phyloP scores from a whole-genome alignment of 805 yeast genomes.

The Schwanniomyces occidentalis region DNA sequence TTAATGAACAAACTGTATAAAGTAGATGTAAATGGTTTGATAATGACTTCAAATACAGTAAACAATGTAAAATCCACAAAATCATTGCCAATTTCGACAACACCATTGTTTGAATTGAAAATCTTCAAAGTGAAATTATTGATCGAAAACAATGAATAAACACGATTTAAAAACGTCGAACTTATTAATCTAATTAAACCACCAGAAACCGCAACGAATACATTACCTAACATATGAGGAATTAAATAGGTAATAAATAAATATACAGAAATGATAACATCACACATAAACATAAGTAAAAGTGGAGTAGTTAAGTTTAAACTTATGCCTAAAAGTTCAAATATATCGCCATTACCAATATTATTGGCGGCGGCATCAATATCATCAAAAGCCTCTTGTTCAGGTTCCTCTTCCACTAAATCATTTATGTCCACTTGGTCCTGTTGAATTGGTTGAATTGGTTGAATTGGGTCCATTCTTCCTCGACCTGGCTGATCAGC shows the following conservation, averaged over 20 bases:
- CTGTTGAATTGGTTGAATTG: neutral
- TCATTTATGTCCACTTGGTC: neutral
- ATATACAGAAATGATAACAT: conserved; percentile 33
- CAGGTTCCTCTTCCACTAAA: conserved; percentile 1
- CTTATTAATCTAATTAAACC: conserved; percentile 3
- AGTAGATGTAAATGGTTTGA: conserved; percentile 18
- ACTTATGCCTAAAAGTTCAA: conserved; percentile 37
- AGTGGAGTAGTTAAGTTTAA: conserved; percentile 38
- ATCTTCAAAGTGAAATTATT: conserved; percentile 1
- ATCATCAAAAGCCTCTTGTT: conserved; percentile 8
- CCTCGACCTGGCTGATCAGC: neutral
- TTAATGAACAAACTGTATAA: conserved; percentile 18
- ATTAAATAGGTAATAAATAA: conserved; percentile 44
- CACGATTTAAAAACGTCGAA: neutral
- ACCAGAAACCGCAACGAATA: conserved; percentile 17
- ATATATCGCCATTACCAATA: conserved; percentile 26
- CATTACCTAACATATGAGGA: conserved; percentile 49
- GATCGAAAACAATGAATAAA: neutral
- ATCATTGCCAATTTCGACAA: conserved; percentile 10
- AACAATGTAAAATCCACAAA: conserved; percentile 12
- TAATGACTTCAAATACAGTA: conserved; percentile 13
- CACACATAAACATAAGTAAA: conserved; percentile 31
- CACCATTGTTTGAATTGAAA: neutral
- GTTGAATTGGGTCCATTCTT: neutral
- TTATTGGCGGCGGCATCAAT: conserved; percentile 12